Base-by-base conservation (phyloP, 139 green algal species). In the Pycnococcus provasolii region DNA sequence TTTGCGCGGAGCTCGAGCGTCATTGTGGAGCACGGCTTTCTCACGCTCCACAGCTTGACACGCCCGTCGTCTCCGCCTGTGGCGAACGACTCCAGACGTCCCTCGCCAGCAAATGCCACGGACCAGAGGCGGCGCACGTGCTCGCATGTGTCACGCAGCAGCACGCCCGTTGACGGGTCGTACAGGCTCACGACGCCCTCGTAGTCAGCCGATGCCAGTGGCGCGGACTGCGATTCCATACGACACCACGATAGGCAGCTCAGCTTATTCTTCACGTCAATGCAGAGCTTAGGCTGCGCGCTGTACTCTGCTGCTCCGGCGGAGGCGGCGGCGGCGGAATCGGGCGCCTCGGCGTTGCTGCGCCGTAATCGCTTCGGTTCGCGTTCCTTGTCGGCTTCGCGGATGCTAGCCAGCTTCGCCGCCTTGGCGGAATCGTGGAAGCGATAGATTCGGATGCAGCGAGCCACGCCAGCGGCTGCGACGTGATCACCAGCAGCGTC, bases 41-140 rank as follows among this genome's bases (percentile, higher is more conserved):
- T 15, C 7, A 61, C 73, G 53, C 47, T 73, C 77, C 77, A 83
- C 2, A 83, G 47, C 70, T 83, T 83, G 39, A 80, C 78, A 77
- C 75, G 85, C 53, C 88, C 88, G 73, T 97, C 91, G 73, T 97
- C 91, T 1, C 81, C 88, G 64, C 84, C 89, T 1, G n/a, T 62
- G n/a, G 39, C 64, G 41, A 83, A 87, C 3, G 84, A 79, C 11
- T 95, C 72, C 42, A 87, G 72, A 37, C 79, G 70, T 0, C 79
- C 77, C 11, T 78, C 67, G 2, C 39, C 48, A 63, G 73, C 86
- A 65, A 84, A 94, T 72, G 95, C 89, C 8, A 96, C 84, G 3
- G 65, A 84, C 91, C 91, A 97, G 47, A 94, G 83, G 13, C 91
- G 78, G 71, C 87, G 85, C 76, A 94, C 89, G 60, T 96, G 91